phyloP scores from a whole-genome alignment of 108 stramenopile genomes.

The Nannochloropsis gaditana region DNA sequence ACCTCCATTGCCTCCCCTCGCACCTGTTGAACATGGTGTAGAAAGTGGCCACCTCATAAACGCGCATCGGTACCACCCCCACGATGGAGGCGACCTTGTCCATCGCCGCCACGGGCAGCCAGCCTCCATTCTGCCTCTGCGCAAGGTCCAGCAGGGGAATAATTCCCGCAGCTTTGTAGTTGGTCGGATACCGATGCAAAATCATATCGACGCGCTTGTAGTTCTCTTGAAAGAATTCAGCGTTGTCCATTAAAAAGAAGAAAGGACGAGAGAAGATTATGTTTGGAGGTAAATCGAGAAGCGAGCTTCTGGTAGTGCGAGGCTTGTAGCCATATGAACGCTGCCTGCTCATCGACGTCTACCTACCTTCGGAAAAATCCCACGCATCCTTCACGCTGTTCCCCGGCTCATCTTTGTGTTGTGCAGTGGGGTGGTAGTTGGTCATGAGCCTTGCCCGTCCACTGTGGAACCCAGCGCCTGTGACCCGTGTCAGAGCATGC shows the following conservation, averaged over 20 bases:
- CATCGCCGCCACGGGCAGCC: constrained; percentile 97
- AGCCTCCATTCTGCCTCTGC: constrained; percentile 88
- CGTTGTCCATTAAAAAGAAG: constrained; percentile 24
- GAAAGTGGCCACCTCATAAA: constrained; percentile 97
- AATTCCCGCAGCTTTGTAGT: constrained; percentile 88
- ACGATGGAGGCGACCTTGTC: constrained; percentile 93
- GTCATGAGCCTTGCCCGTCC: background rate
- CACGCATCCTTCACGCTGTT: constrained; percentile 5
- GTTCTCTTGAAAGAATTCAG: constrained; percentile 92
- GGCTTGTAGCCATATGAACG: too few species aligned
- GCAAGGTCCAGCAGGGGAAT: constrained; percentile 93
- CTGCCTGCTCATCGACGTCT: too few species aligned
- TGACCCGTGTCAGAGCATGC: background rate
- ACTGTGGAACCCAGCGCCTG: background rate
- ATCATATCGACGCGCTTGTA: constrained; percentile 81
- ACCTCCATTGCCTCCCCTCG: background rate
- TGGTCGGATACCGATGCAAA: constrained; percentile 88
- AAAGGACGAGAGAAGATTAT: too few species aligned
- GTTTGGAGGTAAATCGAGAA: too few species aligned
- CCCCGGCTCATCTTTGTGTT: constrained; percentile 5
- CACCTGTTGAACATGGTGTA: constrained; percentile 99
- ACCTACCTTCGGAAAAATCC: constrained; percentile 10
- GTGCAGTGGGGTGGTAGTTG: background rate
- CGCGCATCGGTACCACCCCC: constrained; percentile 74
- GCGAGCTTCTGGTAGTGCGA: too few species aligned